Evolutionary conservation across 495 filamentous ascomycete species (phyloP), one percentile per base, ranked within the genome.

Genomic region (Beverwykella pulmonaria): DNA sequence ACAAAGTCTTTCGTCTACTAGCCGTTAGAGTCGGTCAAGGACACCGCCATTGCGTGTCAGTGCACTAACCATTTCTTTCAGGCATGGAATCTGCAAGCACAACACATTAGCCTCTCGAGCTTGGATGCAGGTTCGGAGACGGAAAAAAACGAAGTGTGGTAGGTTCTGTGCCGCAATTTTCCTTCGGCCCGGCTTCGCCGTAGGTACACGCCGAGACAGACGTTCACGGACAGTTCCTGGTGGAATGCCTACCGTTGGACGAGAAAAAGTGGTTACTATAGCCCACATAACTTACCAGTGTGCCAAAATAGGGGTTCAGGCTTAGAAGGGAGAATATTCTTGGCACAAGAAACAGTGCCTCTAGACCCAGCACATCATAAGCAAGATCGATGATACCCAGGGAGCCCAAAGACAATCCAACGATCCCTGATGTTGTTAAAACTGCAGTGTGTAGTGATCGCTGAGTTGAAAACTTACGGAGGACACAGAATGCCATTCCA

Each of bases 271-370:
- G 49, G 17, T 54, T 53, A 47, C 8, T 29, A 9, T 23, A 12
- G 19, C 9, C 7, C 41, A 53, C 59, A 72, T 44, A 14, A 67
- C 84, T 66, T 78, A 86, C 84, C 67, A 88, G 72, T 47, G 86
- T 92, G 60, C 93, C 93, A 83, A 96, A 97, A 75, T 95, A 98
- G 1, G 90, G 90, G 68, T 92, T 91, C 69, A 98, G 74, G 75
- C 91, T 93, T 53, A 97, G 83, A 52, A 98, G 82, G 20, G 92
- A 94, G 78, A 88, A 98, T 70, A 95, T 88, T 61, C 86, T 84
- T 29, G 93, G 93, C 30, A 97, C 89, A 71, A 98, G 84, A 71
- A 98, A 92, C 17, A 98, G 79, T 5, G 92, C 93, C 78, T 96
- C 92, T 32, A 97, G 79, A 0, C 91, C 90, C 10, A 98, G 79